Evolutionary conservation across 805 yeast genomes (phyloP), one percentile per base, ranked within the genome.

Genomic region (Wickerhamomyces hampshirensis): DNA sequence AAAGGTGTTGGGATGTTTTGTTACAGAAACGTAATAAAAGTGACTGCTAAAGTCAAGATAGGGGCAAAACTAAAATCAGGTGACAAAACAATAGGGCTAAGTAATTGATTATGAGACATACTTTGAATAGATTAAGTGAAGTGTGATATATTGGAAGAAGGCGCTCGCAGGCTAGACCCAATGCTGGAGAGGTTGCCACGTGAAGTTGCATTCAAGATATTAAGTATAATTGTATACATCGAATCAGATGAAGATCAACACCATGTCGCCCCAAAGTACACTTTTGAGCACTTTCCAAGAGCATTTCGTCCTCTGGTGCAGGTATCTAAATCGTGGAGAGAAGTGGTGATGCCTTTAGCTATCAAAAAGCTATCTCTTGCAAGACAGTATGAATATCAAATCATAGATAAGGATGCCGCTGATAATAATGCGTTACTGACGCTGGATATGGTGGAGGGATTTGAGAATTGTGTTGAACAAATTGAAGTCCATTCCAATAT

Each of bases 271-370:
- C 53, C 53, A 18, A 18, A 33, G 8, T 43, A 33, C 29, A 37
- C 46, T 2, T 49, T 38, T 35, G 35, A 34, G n/a, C 31, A 32
- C 21, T 26, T 23, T 9, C n/a, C 44, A 2, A 28, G 27, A 12
- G 17, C 4, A 6, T 23, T 45, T 10, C 18, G 26, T 7, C 26
- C 43, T 1, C 18, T 49, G 23, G 19, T 43, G 14, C 40, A 34
- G n/a, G 41, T 39, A 6, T 47, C 46, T 15, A 29, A 28, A 18
- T 27, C 35, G 4, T 31, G 45, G 26, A 34, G 51, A 17, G 21
- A 29, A 4, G 15, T 19, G 7, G 15, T 48, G 2, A 11, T 33
- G 6, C 39, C 50, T 1, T 17, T 47, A 12, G 21, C 33, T 1
- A 31, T 33, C 4, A 15, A n/a, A 5, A 28, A 46, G 17, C 17